Percentiles rank a stretch among this genome's conserved stretches.
These are phyloP conservation scores for Ceratobasidium sp. DNA, from an alignment of 1,284 basidiomycete species.

Conservation along the genomic window DNA sequence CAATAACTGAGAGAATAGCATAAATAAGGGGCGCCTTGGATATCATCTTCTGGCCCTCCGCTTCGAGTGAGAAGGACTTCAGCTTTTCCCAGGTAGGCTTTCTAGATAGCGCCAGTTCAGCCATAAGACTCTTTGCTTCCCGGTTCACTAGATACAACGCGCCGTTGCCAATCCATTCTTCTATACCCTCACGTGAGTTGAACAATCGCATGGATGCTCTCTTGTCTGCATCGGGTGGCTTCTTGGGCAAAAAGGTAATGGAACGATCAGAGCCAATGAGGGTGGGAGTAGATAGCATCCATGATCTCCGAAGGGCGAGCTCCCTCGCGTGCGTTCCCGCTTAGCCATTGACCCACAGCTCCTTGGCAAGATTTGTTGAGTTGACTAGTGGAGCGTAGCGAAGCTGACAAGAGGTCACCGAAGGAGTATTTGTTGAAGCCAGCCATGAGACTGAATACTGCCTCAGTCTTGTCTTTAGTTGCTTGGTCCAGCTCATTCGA, in stretches of 20 bases:
- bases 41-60: not conserved
- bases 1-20: not conserved
- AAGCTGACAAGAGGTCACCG: not conserved
- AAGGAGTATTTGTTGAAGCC: constrained; percentile 1
- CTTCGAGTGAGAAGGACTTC: not conserved
- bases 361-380: not conserved
- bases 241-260: not conserved
- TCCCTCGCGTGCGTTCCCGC: not conserved
- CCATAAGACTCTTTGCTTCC: not conserved
- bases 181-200: not conserved
- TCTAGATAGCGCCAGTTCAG: not conserved
- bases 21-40: not conserved
- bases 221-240: not conserved
- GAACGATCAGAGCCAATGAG: not conserved
- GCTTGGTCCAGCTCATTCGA: too few relatives aligned
- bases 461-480: too few relatives aligned
- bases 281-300: not conserved
- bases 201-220: not conserved
- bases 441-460: too few relatives aligned
- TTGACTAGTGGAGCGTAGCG: not conserved
- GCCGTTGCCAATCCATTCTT: not conserved
- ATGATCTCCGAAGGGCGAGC: not conserved
- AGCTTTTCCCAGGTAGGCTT: not conserved
- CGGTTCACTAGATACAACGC: not conserved
- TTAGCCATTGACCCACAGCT: not conserved